Evolutionary conservation across 495 filamentous ascomycete species (phyloP).

Genomic region (Terfezia boudieri): DNA sequence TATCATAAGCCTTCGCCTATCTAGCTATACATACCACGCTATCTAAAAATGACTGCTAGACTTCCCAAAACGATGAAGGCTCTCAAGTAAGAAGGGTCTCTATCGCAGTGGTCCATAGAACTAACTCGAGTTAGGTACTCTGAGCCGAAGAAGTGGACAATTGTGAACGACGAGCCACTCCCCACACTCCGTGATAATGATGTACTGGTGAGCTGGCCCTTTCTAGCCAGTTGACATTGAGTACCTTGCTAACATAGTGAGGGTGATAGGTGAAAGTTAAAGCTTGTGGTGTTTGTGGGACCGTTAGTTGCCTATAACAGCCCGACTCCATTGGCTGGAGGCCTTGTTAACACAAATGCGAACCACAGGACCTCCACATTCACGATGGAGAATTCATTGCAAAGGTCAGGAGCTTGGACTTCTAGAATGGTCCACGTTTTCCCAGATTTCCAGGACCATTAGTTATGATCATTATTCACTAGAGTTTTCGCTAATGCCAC

Average conservation of each 20-base stretch:
- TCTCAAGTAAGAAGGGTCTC: slow-evolving; percentile 25
- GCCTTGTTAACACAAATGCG: slow-evolving; percentile 16
- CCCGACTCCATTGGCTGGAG: too few species aligned
- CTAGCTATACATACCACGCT: too few species aligned
- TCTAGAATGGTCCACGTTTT: slow-evolving; percentile 30
- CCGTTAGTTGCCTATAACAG: slow-evolving; percentile 6
- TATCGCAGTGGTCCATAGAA: neutral
- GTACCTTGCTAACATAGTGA: too few species aligned
- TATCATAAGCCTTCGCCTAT: too few species aligned
- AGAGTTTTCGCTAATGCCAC: slow-evolving; percentile 18
- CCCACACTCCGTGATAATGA: slow-evolving; percentile 37
- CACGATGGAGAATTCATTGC: slow-evolving; percentile 42
- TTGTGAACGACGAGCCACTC: slow-evolving; percentile 28
- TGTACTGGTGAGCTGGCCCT: slow-evolving; percentile 23
- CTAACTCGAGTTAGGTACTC: too few species aligned
- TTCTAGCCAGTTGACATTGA: too few species aligned
- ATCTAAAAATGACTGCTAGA: slow-evolving; percentile 3
- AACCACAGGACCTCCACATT: slow-evolving; percentile 28
- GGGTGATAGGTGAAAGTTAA: slow-evolving; percentile 26
- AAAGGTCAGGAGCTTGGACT: slow-evolving; percentile 16
- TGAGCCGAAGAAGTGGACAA: too few species aligned
- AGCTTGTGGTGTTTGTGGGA: slow-evolving; percentile 48
- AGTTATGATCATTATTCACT: neutral
- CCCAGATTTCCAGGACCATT: slow-evolving; percentile 22
- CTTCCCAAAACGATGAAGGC: slow-evolving; percentile 39